A percentile compares a stretch with the other conserved stretches of the same genome.
Evolutionary conservation across 371 early-diverging fungal genomes (phyloP).

Genomic region (Mucor lusitanicus): DNA sequence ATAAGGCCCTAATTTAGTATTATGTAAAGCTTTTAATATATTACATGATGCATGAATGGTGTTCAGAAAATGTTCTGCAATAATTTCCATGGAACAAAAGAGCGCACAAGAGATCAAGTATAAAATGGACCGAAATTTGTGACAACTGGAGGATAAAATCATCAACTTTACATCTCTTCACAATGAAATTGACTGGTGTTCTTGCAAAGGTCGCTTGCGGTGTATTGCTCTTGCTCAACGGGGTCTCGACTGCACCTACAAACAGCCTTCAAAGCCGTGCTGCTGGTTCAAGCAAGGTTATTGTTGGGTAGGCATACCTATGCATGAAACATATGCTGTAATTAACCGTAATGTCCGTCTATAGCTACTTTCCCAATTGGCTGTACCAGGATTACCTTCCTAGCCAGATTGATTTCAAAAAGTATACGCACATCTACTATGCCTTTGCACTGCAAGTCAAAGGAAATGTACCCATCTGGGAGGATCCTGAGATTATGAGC

Average conservation of each 20-base stretch:
- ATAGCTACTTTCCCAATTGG: slow-evolving; percentile 46
- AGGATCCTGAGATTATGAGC: slow-evolving; percentile 4
- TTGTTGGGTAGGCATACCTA: slow-evolving; percentile 14
- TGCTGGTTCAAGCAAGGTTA: slow-evolving; percentile 6
- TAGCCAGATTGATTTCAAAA: slow-evolving; percentile 45
- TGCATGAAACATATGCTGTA: background rate
- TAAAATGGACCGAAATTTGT: background rate
- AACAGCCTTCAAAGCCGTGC: background rate
- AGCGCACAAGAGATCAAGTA: background rate
- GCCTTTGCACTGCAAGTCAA: slow-evolving; percentile 38
- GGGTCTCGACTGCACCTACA: background rate
- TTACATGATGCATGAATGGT: background rate
- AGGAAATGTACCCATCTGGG: slow-evolving; percentile 7
- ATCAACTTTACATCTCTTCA: background rate
- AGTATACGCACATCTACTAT: slow-evolving; percentile 62
- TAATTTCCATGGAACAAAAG: background rate
- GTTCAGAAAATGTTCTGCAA: background rate
- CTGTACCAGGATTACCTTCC: slow-evolving; percentile 20
- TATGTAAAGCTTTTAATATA: background rate
- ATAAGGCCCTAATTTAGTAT: no score
- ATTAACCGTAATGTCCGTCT: no score
- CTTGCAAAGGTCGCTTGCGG: slow-evolving; percentile 6
- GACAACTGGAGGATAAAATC: background rate
- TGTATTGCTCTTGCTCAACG: slow-evolving; percentile 1
- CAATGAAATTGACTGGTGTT: slow-evolving; percentile 5